Evolutionary conservation across 164 flowering plant genomes (phyloP), one percentile per base, ranked within the genome.

Genomic region (Vitis riparia): DNA sequence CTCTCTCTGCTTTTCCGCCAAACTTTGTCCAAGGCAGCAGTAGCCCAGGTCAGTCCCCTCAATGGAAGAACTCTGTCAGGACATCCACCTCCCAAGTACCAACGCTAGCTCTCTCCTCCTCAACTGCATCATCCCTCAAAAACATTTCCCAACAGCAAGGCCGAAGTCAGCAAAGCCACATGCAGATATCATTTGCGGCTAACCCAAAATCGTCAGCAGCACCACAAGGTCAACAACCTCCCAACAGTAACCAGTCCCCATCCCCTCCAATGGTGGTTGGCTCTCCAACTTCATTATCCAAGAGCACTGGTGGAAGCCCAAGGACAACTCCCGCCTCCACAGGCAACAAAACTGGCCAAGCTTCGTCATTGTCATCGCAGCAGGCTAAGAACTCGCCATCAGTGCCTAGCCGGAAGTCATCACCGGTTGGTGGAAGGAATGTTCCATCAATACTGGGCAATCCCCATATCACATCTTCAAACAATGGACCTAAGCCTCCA

Each of bases 171-270:
- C 87, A 82, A 68, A 79, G 71, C 52, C 92, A 85, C 50, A 82
- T 93, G 3, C 97, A 93, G 65, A 90, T 93, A 66, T 93, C 97
- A 1, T 93, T 93, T 78, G 90, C 90, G 13, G 76, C 80, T 4
- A 93, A 76, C 69, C 37, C 85, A 10, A 93, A 87, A 72, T 52
- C 89, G 52, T 65, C 81, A 11, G 55, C 83, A 1, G 5, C 74
- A 63, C 52, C 80, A 5, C 90, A 83, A 62, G 83, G 80, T 55
- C 91, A 84, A 69, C 86, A 63, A 56, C 70, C 63, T 64, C 73
- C 86, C 0, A 72, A 57, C 30, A 71, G 68, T 51, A 82, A 70
- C 66, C 91, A 84, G 66, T 68, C 91, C 8, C 82, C 86, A 53
- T 85, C 96, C 47, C 73, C 90, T 10, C 83, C 86, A 5, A 48